Base-by-base conservation (phyloP, 2,329 filamentous ascomycete species). In the Paecilomyces niveus region DNA sequence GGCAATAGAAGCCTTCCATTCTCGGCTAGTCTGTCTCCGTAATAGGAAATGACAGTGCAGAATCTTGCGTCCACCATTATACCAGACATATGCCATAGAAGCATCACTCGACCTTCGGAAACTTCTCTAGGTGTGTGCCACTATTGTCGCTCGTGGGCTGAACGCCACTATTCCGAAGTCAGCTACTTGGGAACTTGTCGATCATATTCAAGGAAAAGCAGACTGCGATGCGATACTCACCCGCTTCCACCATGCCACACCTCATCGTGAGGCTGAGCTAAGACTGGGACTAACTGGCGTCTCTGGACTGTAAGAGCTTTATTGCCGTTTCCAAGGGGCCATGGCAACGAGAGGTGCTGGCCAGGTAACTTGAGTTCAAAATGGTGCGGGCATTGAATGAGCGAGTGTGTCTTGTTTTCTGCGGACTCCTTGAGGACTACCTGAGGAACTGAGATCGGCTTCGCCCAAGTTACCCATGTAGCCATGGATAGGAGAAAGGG, bases 201-300 rank as follows among this genome's bases (percentile, higher is more conserved):
- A 3, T 7, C 8, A 10, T 2, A 45, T 52, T 24, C 22, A 18
- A 29, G 24, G 18, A 22, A 15, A 1, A n/a, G 6, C n/a, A 45
- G 4, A 15, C 26, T 6, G 21, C 35, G 15, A n/a, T 24, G 9
- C 13, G 29, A 13, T 39, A 35, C 54, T 29, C 21, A 55, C 54
- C 54, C 54, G 26, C 54, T 55, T 13, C 54, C 54, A 21, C 54
- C 54, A 26, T 55, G 35, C 54, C 54, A 55, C 15, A 55, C 15
- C 11, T 55, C 35, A 11, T 55, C 33, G 15, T 29, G 21, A 24
- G 26, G 50, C 13, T 52, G 26, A 18, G 39, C 5, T 26, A 24
- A 6, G 9, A 53, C 13, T 21, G 55, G 33, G 15, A 57, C 11
- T 10, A 53, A 10, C 64, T 73, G 66, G 68, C 70, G 50, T 67